Percentiles rank a stretch among this genome's conserved stretches.
phyloP scores from a whole-genome alignment of 2,329 filamentous ascomycete genomes.

The Alternaria arborescens region DNA sequence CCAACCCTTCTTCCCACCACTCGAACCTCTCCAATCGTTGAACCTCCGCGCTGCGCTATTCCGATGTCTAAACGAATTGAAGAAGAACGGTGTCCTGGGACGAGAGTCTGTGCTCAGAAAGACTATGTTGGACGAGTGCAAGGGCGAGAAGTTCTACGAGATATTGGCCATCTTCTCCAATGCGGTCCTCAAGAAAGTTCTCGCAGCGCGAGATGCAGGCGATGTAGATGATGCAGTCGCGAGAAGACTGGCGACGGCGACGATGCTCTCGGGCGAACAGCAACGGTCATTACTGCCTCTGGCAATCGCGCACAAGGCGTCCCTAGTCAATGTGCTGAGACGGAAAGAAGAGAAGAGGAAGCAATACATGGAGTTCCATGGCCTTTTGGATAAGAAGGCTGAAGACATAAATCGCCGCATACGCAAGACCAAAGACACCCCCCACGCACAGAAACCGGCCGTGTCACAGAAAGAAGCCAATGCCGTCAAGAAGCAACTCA shows the following conservation, averaged over 20 bases:
- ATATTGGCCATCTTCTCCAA: slow-evolving; percentile 85
- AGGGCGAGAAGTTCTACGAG: slow-evolving; percentile 88
- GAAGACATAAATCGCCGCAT: slow-evolving; percentile 64
- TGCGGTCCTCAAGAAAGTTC: slow-evolving; percentile 76
- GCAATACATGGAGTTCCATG: slow-evolving; percentile 70
- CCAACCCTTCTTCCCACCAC: slow-evolving; percentile 86
- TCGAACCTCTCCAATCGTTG: slow-evolving; percentile 88
- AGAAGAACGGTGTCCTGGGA: slow-evolving; percentile 85
- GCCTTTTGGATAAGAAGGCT: slow-evolving; percentile 71
- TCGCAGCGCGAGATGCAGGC: slow-evolving; percentile 61
- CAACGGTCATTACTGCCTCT: slow-evolving; percentile 66
- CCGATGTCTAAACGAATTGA: slow-evolving; percentile 80
- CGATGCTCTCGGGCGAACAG: slow-evolving; percentile 39
- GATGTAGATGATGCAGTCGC: slow-evolving; percentile 51
- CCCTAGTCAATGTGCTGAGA: slow-evolving; percentile 67
- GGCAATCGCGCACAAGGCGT: slow-evolving; percentile 75
- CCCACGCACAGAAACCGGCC: slow-evolving; percentile 40
- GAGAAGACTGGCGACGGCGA: slow-evolving; percentile 59
- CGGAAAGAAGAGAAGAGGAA: slow-evolving; percentile 67
- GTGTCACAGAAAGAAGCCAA: slow-evolving; percentile 40
- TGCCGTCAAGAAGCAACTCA: slow-evolving; percentile 65
- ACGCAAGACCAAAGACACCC: slow-evolving; percentile 51
- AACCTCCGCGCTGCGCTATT: slow-evolving; percentile 87
- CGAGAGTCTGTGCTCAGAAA: slow-evolving; percentile 84
- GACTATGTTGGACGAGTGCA: slow-evolving; percentile 97